Conservation (phyloP, 805 yeast genomes). For the Tetrapisispora phaffii region DNA sequence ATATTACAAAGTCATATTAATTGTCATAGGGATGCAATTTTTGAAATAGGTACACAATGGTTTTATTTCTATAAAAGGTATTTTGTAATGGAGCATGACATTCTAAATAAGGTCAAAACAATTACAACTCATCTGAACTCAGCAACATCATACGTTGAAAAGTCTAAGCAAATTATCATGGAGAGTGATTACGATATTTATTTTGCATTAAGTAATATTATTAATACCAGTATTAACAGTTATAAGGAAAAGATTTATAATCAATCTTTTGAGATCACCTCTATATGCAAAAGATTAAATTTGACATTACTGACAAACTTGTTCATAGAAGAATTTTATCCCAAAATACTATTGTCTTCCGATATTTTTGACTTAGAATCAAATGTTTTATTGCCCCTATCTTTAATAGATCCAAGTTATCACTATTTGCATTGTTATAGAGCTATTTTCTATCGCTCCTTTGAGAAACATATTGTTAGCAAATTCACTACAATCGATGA, state of each 20-base stretch:
- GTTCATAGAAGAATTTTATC: not conserved
- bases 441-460: not conserved
- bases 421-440: not conserved
- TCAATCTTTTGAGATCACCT: not conserved
- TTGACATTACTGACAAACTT: not conserved
- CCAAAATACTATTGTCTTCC: not conserved
- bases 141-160: not conserved
- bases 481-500: slow-evolving; percentile 9
- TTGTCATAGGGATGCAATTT: not conserved
- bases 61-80: not conserved
- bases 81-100: not conserved
- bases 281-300: not conserved
- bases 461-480: slow-evolving; percentile 7
- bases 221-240: not conserved
- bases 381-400: not conserved
- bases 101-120: not conserved
- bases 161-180: not conserved
- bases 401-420: slow-evolving; percentile 6
- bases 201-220: not conserved
- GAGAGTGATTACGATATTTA: not conserved
- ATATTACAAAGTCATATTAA: not conserved
- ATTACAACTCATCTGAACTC: not conserved
- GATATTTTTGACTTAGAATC: not conserved
- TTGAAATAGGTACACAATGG: not conserved
- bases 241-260: too few relatives aligned